These are phyloP conservation scores for Postia placenta DNA, from an alignment of 768 basidiomycete genomes.

Conservation along the genomic window DNA sequence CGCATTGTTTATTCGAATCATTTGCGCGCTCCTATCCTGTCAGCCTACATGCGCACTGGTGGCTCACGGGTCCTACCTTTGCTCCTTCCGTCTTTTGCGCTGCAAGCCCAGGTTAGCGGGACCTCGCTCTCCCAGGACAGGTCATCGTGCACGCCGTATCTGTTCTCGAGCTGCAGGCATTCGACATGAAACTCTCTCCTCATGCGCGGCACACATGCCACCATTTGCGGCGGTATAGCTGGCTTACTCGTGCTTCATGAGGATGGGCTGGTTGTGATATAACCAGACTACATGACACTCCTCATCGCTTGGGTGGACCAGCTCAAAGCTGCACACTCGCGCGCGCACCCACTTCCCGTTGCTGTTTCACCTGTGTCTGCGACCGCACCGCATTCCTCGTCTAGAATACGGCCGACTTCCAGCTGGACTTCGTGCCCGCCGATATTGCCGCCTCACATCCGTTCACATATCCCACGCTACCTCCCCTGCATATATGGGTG, in stretches of 20 bases:
- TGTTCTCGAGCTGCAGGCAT: conserved; percentile 72
- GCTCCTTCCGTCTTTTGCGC: no score
- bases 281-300: conserved; percentile 83
- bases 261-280: conserved; percentile 95
- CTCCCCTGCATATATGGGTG: neutral
- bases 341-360: conserved; percentile 46
- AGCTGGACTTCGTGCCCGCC: conserved; percentile 92
- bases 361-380: conserved; percentile 36
- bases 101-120: no score
- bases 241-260: conserved; percentile 84
- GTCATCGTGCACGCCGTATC: conserved; percentile 82
- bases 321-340: conserved; percentile 84
- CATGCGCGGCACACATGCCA: conserved; percentile 69
- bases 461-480: conserved; percentile 21
- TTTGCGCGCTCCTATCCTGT: no score
- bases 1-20: no score
- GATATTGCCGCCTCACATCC: conserved; percentile 84
- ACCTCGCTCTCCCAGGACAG: conserved; percentile 56
- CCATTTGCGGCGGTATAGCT: conserved; percentile 90
- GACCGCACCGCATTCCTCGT: conserved; percentile 56
- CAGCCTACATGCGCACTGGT: no score
- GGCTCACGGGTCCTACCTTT: no score
- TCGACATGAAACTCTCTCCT: conserved; percentile 90
- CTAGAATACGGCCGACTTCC: conserved; percentile 88
- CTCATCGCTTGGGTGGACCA: conserved; percentile 92